Conservation (phyloP, 768 basidiomycete species). For the Termitomyces sp. region DNA sequence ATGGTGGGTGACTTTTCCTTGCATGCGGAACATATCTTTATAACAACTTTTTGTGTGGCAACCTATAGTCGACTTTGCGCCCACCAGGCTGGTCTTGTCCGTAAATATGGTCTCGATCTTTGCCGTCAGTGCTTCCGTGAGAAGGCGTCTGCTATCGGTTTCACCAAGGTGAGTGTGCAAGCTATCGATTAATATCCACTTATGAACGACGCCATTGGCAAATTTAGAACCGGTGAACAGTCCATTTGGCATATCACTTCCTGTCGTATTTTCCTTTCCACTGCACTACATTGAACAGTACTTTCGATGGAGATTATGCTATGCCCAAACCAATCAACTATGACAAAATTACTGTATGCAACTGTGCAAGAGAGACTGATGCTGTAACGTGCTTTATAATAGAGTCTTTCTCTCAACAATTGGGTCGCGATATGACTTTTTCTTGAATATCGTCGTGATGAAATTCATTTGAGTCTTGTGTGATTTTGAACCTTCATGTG, state of each 20-base stretch:
- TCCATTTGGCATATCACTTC: not conserved
- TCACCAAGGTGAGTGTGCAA: constrained; percentile 74
- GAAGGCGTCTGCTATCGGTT: constrained; percentile 89
- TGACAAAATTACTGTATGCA: not conserved
- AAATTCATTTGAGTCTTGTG: not conserved
- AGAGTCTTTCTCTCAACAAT: not conserved
- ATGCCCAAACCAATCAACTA: constrained; percentile 8
- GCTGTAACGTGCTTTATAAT: not conserved
- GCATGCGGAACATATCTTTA: not conserved
- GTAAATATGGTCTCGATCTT: constrained; percentile 95
- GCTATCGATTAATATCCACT: not conserved
- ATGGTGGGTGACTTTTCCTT: constrained; percentile 52
- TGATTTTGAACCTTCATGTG: not conserved
- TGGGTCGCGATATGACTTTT: not conserved
- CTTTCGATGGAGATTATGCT: constrained; percentile 15
- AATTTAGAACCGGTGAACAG: constrained; percentile 39
- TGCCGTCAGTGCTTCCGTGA: constrained; percentile 99
- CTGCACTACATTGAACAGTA: constrained; percentile 6
- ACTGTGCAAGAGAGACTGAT: not conserved
- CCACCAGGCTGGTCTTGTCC: constrained; percentile 96
- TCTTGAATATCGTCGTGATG: not conserved
- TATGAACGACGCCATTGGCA: not conserved
- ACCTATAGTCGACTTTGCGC: constrained; percentile 82
- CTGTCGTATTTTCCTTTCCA: not conserved
- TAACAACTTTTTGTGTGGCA: not conserved